Conservation (phyloP, 139 green algal genomes). For the Chloropicon primus region DNA sequence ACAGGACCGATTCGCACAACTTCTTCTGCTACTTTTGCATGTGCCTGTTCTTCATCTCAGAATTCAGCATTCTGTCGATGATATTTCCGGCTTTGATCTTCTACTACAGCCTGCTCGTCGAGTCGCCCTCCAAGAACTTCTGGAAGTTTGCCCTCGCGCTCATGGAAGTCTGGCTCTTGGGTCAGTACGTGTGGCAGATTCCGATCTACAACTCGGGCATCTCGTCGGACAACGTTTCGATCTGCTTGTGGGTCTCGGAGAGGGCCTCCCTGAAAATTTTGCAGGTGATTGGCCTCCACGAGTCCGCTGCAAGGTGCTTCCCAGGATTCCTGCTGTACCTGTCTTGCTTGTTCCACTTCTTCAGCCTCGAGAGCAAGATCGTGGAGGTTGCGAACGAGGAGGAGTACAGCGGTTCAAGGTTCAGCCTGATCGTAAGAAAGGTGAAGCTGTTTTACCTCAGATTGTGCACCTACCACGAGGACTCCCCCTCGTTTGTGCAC, state of each 20-base stretch:
- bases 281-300: not conserved
- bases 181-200: not conserved
- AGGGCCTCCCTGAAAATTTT: not conserved
- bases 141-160: conserved; percentile 30
- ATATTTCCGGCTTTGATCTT: conserved; percentile 30
- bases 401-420: too few relatives aligned
- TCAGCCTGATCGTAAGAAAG: not conserved
- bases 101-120: conserved; percentile 35
- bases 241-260: not conserved
- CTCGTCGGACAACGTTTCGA: not conserved
- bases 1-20: not conserved
- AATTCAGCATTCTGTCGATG: conserved; percentile 34
- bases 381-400: too few relatives aligned
- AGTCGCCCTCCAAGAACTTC: conserved; percentile 21
- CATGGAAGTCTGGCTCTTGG: not conserved
- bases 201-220: not conserved
- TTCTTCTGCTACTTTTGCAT: conserved; percentile 33
- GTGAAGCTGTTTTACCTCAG: not conserved
- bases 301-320: not conserved
- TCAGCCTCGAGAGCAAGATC: not conserved
- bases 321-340: not conserved
- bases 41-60: conserved; percentile 10
- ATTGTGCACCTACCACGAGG: not conserved
- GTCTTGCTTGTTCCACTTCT: not conserved
- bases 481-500: not conserved